Base-by-base conservation (phyloP, 306 rosid genomes). In the Lathyrus oleraceus region DNA sequence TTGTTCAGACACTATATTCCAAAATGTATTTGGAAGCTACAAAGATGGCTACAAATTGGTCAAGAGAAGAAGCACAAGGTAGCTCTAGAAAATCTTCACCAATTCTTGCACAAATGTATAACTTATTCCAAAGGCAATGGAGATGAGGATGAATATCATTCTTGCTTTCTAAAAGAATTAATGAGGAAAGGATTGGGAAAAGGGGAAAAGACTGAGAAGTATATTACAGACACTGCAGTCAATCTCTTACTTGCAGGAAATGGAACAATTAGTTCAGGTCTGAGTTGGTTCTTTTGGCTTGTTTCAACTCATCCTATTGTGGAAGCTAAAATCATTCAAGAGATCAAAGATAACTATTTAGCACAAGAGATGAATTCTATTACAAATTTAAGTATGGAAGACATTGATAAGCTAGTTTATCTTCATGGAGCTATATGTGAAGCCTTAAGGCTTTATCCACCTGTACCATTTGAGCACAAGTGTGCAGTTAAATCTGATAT, bases 371-470 rank as follows among this genome's bases (percentile, higher is more conserved):
- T 3, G 6, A 4, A 13, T 13, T 12, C 2, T 1, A 43, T 13
- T 4, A 13, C 48, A 3, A 27, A 27, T 13, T 13, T 5, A 12
- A 43, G 16, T 0, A 13, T 3, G 0, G 16, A 12, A 12, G 7
- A 13, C 1, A 16, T 43, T 43, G 16, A 43, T n/a, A 70, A 70
- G 75, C 67, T 57, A 1, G 67, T 70, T 2, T 70, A 70, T 6
- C 67, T 70, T 3, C 75, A 58, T 43, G 75, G 75, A 40, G 67
- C 75, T 42, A 42, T 70, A 28, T 57, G 67, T 57, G 75, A 70
- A 58, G 6, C 75, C 27, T 43, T 70, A 30, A 57, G 67, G 45
- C 75, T 58, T 58, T 70, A n/a, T 17, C 67, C 58, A 56, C 30
- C 58, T 6, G 1, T 57, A 6, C 75, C 67, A 2, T 15, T 58